Evolutionary conservation across 306 rosid genomes (phyloP).

Genomic region (Prunus armeniaca): DNA sequence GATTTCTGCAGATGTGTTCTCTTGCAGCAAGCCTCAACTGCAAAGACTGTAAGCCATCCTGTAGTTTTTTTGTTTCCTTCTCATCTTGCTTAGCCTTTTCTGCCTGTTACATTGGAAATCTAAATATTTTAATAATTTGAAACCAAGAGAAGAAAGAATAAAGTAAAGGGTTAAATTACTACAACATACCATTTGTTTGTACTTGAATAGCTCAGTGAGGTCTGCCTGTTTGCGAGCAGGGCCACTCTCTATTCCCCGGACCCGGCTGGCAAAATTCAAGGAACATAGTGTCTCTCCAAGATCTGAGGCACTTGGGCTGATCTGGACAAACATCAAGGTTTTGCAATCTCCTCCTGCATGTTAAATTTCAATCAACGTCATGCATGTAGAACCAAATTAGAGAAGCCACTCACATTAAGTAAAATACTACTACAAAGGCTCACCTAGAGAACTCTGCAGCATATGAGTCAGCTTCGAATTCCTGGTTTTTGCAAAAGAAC

Average conservation of each 20-base stretch:
- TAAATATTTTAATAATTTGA: constrained; percentile 4
- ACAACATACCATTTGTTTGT: constrained; percentile 86
- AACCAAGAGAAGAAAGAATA: not conserved
- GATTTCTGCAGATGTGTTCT: constrained; percentile 70
- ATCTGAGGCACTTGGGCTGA: constrained; percentile 80
- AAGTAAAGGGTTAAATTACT: not conserved
- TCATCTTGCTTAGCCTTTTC: constrained; percentile 87
- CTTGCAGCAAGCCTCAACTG: constrained; percentile 78
- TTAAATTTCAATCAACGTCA: constrained; percentile 24
- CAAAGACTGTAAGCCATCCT: constrained; percentile 62
- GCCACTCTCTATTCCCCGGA: constrained; percentile 84
- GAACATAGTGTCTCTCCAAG: constrained; percentile 93
- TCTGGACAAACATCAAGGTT: constrained; percentile 95
- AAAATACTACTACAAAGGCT: constrained; percentile 20
- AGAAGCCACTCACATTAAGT: not conserved
- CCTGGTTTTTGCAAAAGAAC: constrained; percentile 43
- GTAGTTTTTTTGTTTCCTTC: constrained; percentile 82
- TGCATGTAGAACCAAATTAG: not conserved
- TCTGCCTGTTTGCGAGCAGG: constrained; percentile 93
- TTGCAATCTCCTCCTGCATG: constrained; percentile 96
- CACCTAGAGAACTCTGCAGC: constrained; percentile 96
- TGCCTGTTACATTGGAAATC: constrained; percentile 43
- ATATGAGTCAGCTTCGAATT: constrained; percentile 96
- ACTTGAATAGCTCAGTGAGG: constrained; percentile 68
- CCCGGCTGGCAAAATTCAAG: constrained; percentile 88